phyloP scores from a whole-genome alignment of 805 yeast species.

The Saccharomycopsis babjevae region DNA sequence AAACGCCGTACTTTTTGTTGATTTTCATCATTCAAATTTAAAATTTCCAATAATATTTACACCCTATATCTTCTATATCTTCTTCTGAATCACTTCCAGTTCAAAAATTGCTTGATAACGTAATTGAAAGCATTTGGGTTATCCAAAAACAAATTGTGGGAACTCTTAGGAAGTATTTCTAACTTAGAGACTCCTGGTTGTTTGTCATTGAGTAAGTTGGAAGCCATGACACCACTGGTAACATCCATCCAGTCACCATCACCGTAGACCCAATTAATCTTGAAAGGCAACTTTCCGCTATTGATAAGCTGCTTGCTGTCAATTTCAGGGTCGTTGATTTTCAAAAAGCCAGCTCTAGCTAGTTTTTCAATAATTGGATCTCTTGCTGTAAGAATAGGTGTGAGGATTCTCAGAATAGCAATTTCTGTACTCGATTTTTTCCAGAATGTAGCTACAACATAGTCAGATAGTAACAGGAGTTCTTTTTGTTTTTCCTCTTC shows the following conservation, averaged over 20 bases:
- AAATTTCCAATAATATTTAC: too few relatives aligned
- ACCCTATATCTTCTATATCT: too few relatives aligned
- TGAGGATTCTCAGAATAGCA: slow-evolving; percentile 19
- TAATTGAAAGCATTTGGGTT: slow-evolving; percentile 45
- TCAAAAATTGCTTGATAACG: slow-evolving; percentile 30
- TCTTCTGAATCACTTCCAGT: slow-evolving; percentile 19
- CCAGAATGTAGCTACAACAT: slow-evolving; percentile 25
- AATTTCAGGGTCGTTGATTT: not conserved
- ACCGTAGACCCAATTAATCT: slow-evolving; percentile 47
- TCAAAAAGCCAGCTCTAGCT: slow-evolving; percentile 17
- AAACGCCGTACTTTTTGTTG: too few relatives aligned
- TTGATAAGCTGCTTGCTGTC: not conserved
- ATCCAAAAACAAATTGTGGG: slow-evolving; percentile 72
- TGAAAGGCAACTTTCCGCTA: slow-evolving; percentile 17
- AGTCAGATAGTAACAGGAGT: slow-evolving; percentile 24
- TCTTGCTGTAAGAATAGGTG: slow-evolving; percentile 51
- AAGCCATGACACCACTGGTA: slow-evolving; percentile 35
- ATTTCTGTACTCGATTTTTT: slow-evolving; percentile 23
- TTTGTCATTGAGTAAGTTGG: slow-evolving; percentile 16
- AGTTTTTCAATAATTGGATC: slow-evolving; percentile 58
- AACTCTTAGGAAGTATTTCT: slow-evolving; percentile 40
- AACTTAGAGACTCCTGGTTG: slow-evolving; percentile 18
- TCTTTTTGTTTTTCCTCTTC: slow-evolving; percentile 19
- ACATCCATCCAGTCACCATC: slow-evolving; percentile 66
- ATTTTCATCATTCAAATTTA: too few relatives aligned